Base-by-base conservation (phyloP, 495 filamentous ascomycete species). In the Poronia punctata region DNA sequence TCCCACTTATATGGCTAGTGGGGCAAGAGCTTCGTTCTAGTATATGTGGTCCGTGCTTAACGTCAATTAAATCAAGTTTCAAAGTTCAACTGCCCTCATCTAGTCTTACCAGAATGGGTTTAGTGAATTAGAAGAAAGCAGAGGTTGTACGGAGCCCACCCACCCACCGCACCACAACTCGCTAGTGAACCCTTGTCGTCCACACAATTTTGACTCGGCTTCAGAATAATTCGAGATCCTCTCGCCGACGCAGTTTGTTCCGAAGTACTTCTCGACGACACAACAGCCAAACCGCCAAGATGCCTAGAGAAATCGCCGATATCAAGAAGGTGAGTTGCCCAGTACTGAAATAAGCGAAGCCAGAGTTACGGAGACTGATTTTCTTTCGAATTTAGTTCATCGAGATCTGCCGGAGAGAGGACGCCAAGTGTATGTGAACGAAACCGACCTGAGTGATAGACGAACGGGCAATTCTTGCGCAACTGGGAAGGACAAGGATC, bases 351-450 rank as follows among this genome's bases (percentile, higher is more conserved):
- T 10, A 23, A 12, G n/a, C n/a, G 3, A 16, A 35, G 18, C 11
- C 16, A 21, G 28, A 7, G 26, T 59, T 72, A 48, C 71, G 57
- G 44, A 46, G n/a, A n/a, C n/a, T n/a, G n/a, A n/a, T n/a, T n/a
- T n/a, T n/a, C n/a, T 43, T 59, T 49, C 26, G 16, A 20, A 12
- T 25, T 40, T 72, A 95, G 76, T 99, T 99, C 83, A 93, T 99
- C 72, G 93, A 99, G 85, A 90, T 97, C 76, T 95, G 86, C 84
- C 82, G 89, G 70, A 84, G 92, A 60, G 92, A 92, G 72, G 92
- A 99, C 78, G 92, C 93, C 60, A 88, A 85, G 59, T 94, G 89
- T 95, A 83, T 47, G 79, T 82, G 50, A 12, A 48, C 27, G 21
- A 45, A 28, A 33, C 32, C 46, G 21, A 32, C 7, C 43, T 14